Evolutionary conservation across 2,329 filamentous ascomycete genomes (phyloP).

Genomic region (Penicillium sp.): DNA sequence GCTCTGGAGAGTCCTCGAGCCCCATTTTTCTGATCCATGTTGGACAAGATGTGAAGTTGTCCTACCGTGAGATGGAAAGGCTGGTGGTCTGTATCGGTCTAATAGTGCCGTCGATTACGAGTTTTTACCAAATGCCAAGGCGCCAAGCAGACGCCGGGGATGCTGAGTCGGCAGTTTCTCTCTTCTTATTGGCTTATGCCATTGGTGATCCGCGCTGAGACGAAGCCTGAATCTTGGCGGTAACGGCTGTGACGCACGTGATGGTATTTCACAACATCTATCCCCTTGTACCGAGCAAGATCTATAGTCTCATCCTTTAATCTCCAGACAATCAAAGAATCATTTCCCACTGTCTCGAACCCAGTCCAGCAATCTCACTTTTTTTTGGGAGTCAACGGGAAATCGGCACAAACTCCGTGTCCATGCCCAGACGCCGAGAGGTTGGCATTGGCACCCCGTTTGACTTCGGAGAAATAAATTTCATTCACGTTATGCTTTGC

Average conservation of each 20-base stretch:
- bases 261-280: constrained; percentile 1
- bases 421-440: constrained; percentile 17
- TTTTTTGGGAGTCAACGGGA: not conserved
- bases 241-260: constrained; percentile 11
- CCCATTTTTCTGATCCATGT: not conserved
- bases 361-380: too few species aligned
- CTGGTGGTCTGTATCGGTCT: constrained; percentile 11
- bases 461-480: constrained; percentile 4
- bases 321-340: too few species aligned
- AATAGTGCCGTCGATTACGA: constrained; percentile 12
- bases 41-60: constrained; percentile 4
- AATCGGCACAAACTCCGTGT: not conserved
- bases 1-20: not conserved
- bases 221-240: constrained; percentile 19
- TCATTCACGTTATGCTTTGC: not conserved
- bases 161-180: not conserved
- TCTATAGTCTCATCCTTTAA: not conserved
- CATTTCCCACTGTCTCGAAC: not conserved
- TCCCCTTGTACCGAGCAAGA: not conserved
- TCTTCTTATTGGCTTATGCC: constrained; percentile 14
- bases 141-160: constrained; percentile 19
- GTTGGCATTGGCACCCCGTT: constrained; percentile 19
- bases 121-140: constrained; percentile 27
- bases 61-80: not conserved
- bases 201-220: constrained; percentile 11